Evolutionary conservation across 352 stramenopile species (phyloP).

Genomic region (Poterioochromonas sp.): DNA sequence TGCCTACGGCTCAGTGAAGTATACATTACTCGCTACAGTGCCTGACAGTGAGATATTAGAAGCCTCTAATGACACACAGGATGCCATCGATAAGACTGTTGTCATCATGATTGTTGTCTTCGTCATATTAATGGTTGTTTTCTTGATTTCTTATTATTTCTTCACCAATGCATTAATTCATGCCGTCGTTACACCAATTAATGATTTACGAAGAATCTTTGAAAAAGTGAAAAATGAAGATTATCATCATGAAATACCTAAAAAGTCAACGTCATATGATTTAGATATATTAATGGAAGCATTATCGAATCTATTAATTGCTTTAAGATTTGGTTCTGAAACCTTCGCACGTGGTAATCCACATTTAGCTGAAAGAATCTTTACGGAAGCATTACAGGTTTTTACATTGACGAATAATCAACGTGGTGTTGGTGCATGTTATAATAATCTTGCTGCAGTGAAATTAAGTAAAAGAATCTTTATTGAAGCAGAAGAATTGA

Average conservation of each 20-base stretch:
- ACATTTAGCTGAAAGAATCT: not conserved
- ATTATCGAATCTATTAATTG: not conserved
- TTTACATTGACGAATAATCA: slow-evolving; percentile 4
- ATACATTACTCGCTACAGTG: not conserved
- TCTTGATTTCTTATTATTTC: not conserved
- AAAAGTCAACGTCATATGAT: not conserved
- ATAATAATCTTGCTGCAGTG: slow-evolving; percentile 18
- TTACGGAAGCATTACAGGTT: not conserved
- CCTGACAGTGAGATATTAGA: not conserved
- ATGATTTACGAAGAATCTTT: not conserved
- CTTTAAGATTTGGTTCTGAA: not conserved
- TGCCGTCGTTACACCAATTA: not conserved
- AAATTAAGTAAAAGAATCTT: not conserved
- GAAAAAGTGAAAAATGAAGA: not conserved
- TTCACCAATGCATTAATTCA: not conserved
- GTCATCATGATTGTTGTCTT: not conserved
- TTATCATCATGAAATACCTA: not conserved
- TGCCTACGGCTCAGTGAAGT: not conserved
- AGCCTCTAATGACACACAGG: not conserved
- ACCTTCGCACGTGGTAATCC: not conserved
- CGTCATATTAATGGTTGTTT: not conserved
- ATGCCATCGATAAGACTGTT: not conserved
- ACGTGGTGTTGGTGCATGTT: not conserved
- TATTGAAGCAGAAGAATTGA: not conserved
- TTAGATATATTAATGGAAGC: slow-evolving; percentile 2